Evolutionary conservation across 73 alveolate species (phyloP).

Genomic region (Paramecium sexaurelia): DNA sequence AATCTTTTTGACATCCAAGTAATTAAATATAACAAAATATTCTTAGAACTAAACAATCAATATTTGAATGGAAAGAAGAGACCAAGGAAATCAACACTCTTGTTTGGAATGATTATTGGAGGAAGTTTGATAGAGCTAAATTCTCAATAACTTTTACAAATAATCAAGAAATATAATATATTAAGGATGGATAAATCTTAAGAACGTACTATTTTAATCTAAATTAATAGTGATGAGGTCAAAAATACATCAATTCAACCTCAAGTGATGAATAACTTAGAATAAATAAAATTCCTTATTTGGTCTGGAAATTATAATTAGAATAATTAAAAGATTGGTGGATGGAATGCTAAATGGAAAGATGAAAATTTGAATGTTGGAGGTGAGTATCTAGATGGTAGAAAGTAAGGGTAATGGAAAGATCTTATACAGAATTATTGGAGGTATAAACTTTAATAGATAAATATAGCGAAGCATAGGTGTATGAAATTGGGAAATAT

Average conservation of each 20-base stretch:
- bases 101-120: not conserved
- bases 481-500: not conserved
- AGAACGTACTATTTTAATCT: not conserved
- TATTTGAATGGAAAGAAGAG: not conserved
- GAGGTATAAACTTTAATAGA: not conserved
- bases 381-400: not conserved
- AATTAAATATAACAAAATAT: no score
- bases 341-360: not conserved
- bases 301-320: not conserved
- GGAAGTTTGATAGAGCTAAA: not conserved
- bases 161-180: not conserved
- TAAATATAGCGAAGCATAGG: not conserved
- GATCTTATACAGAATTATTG: not conserved
- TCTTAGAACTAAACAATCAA: no score
- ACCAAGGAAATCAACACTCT: not conserved
- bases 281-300: not conserved
- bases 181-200: not conserved
- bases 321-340: not conserved
- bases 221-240: not conserved
- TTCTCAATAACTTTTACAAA: not conserved
- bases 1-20: no score
- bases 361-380: not conserved
- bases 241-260: not conserved
- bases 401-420: not conserved
- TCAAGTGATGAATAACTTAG: not conserved